Evolutionary conservation across 768 basidiomycete genomes (phyloP).

Genomic region (Dioszegia crocea): DNA sequence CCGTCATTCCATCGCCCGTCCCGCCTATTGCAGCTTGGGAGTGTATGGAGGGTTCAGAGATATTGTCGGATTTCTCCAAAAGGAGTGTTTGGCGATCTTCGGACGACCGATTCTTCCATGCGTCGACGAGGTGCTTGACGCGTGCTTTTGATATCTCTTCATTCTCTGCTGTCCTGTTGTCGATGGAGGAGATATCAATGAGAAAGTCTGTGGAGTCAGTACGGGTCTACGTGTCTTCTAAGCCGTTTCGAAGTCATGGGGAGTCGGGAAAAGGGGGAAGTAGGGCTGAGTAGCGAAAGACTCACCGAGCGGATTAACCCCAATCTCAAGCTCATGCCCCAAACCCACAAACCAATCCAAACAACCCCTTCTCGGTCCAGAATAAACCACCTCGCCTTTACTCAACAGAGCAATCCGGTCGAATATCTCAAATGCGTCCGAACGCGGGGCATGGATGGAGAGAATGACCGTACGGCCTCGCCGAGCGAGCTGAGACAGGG

Average conservation of each 20-base stretch:
- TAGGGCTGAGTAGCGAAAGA: too few relatives aligned
- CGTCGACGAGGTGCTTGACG: conserved; percentile 48
- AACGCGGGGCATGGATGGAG: conserved; percentile 66
- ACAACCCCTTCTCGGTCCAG: conserved; percentile 48
- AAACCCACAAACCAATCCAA: conserved; percentile 51
- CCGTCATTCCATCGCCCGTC: neutral
- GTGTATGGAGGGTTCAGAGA: neutral
- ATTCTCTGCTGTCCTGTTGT: conserved; percentile 51
- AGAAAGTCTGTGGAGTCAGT: conserved; percentile 44
- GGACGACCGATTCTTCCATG: conserved; percentile 46
- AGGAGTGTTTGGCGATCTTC: neutral
- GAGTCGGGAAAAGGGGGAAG: too few relatives aligned
- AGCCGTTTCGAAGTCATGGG: too few relatives aligned
- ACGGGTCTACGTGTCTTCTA: too few relatives aligned
- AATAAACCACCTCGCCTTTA: conserved; percentile 55
- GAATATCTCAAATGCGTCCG: conserved; percentile 61
- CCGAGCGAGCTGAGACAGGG: conserved; percentile 41
- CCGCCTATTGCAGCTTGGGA: too few relatives aligned
- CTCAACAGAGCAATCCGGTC: conserved; percentile 61
- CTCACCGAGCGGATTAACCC: conserved; percentile 53
- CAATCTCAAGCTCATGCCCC: conserved; percentile 44
- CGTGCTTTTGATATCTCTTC: conserved; percentile 50
- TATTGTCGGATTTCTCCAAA: neutral
- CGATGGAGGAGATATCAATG: conserved; percentile 53
- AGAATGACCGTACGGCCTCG: conserved; percentile 56